Evolutionary conservation across 2,329 filamentous ascomycete genomes (phyloP).

Genomic region (Fusarium dimerum): DNA sequence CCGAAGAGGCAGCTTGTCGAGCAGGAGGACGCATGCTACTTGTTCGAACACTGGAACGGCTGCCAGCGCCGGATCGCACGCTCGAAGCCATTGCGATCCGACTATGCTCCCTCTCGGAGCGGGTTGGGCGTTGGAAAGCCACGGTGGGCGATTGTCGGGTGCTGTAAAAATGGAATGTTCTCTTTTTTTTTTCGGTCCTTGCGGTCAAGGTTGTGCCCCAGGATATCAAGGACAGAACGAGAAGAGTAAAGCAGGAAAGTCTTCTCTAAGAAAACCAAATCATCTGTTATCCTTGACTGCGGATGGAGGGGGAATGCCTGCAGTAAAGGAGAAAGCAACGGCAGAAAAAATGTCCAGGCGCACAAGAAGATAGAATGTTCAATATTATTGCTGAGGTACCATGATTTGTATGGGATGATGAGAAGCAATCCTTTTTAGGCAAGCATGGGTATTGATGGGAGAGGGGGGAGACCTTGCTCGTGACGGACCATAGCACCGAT

Average conservation of each 20-base stretch:
- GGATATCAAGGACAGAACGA: no score
- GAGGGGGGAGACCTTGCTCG: neutral
- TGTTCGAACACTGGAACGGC: conserved; percentile 27
- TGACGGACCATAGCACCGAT: neutral
- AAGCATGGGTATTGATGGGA: neutral
- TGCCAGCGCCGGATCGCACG: conserved; percentile 26
- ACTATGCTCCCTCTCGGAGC: conserved; percentile 40
- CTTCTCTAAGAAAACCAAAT: neutral
- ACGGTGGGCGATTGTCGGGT: conserved; percentile 28
- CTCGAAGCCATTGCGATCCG: conserved; percentile 37
- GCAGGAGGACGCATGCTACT: conserved; percentile 25
- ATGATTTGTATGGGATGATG: neutral
- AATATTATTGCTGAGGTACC: neutral
- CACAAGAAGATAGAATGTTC: neutral
- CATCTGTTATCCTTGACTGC: neutral
- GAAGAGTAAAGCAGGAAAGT: neutral
- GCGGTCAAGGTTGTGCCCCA: neutral
- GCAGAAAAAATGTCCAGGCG: neutral
- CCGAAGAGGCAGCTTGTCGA: conserved; percentile 22
- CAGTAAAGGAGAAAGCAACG: neutral
- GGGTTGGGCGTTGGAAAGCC: conserved; percentile 38
- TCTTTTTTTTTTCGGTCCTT: neutral
- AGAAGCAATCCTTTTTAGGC: neutral
- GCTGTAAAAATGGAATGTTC: neutral
- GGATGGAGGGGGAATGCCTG: neutral